A percentile compares a stretch with the other conserved stretches of the same genome.
Evolutionary conservation across 169 alveolate genomes (phyloP).

Genomic region (Eimeria maxima): DNA sequence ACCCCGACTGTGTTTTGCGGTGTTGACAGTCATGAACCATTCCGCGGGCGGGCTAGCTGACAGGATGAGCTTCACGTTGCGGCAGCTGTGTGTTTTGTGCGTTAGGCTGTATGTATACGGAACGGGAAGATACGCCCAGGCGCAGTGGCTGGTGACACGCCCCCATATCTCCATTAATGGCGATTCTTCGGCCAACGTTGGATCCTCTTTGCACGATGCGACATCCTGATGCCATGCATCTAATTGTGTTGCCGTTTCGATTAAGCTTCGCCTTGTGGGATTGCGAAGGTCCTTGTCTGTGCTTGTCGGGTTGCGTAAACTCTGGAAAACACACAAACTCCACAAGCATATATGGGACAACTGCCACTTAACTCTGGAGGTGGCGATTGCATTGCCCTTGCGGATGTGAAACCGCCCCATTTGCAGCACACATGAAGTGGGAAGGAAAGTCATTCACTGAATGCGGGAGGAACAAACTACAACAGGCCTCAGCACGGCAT

Average conservation of each 20-base stretch:
- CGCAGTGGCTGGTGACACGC: neutral
- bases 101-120: neutral
- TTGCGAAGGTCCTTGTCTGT: too few species aligned
- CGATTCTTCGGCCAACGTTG: neutral
- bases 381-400: neutral
- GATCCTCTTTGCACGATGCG: neutral
- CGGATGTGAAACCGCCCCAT: neutral
- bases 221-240: neutral
- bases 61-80: too few species aligned
- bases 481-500: neutral
- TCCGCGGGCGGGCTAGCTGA: too few species aligned
- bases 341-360: too few species aligned
- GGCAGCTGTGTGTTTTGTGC: neutral
- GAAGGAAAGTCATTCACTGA: slow-evolving; percentile 4
- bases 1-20: too few species aligned
- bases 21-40: too few species aligned
- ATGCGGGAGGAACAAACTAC: neutral
- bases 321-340: neutral
- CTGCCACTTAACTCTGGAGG: neutral
- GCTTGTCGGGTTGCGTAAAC: neutral
- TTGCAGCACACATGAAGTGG: neutral
- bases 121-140: neutral
- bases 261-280: neutral
- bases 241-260: neutral
- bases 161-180: neutral